phyloP scores from a whole-genome alignment of 179 eudicot species.

The Beta corolliflora region DNA sequence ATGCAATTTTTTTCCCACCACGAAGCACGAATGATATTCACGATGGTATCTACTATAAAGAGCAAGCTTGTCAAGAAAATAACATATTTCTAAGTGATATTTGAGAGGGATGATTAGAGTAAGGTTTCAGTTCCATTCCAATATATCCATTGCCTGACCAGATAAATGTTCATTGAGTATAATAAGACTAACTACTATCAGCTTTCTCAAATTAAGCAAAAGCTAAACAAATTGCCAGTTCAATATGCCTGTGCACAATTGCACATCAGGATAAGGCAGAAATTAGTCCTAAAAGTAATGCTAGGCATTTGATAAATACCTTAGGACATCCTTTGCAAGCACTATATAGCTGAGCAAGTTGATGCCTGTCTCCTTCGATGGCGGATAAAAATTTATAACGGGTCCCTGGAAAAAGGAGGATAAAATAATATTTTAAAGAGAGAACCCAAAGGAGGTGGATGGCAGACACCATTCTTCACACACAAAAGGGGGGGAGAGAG shows the following conservation, averaged over 20 bases:
- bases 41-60: neutral
- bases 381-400: conserved; percentile 74
- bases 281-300: neutral
- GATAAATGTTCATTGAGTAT: no score
- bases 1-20: no score
- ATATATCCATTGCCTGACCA: no score
- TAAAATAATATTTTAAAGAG: conserved; percentile 1
- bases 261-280: neutral
- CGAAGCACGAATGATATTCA: no score
- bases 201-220: no score
- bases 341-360: conserved; percentile 66
- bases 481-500: no score
- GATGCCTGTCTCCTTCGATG: conserved; percentile 67
- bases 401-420: conserved; percentile 43
- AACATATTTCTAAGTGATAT: no score
- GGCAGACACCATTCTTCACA: neutral
- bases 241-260: neutral
- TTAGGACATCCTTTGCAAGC: conserved; percentile 94
- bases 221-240: neutral
- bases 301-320: conserved; percentile 43
- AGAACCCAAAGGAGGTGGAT: neutral
- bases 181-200: no score
- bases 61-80: neutral
- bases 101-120: no score
- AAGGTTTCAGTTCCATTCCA: no score